Evolutionary conservation across 2,329 filamentous ascomycete genomes (phyloP).

Genomic region (Epichloe baconii): DNA sequence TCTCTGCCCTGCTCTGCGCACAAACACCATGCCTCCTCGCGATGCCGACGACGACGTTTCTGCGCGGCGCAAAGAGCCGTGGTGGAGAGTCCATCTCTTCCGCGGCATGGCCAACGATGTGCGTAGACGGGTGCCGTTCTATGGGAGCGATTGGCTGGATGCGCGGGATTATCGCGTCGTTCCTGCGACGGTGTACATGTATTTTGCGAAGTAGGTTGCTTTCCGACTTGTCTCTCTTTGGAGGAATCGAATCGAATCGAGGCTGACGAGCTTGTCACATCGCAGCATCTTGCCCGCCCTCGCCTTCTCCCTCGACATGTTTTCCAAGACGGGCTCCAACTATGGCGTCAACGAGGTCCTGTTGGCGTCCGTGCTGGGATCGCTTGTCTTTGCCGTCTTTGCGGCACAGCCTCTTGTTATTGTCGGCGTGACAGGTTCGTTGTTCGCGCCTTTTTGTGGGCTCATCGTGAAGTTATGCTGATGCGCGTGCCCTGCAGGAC

Average conservation of each 20-base stretch:
- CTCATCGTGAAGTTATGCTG: background rate
- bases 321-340: conserved; percentile 69
- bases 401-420: conserved; percentile 81
- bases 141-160: conserved; percentile 71
- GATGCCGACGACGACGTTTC: background rate
- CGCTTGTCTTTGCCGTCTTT: conserved; percentile 67
- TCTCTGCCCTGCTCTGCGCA: too few relatives aligned
- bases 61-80: conserved; percentile 20
- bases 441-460: background rate
- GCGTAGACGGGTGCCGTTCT: conserved; percentile 61
- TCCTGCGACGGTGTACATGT: conserved; percentile 84
- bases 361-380: conserved; percentile 70
- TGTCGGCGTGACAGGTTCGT: conserved; percentile 66
- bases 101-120: conserved; percentile 71
- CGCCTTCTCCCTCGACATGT: conserved; percentile 89
- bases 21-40: too few relatives aligned
- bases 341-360: conserved; percentile 88
- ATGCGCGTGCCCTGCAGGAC: conserved; percentile 31
- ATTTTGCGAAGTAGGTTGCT: conserved; percentile 71
- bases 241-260: background rate
- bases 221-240: background rate
- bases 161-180: conserved; percentile 86
- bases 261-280: conserved; percentile 19
- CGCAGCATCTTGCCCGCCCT: conserved; percentile 70
- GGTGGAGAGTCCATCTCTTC: conserved; percentile 68